These are phyloP conservation scores for Candida ovalis DNA, from an alignment of 805 yeast genomes.

Conservation along the genomic window DNA sequence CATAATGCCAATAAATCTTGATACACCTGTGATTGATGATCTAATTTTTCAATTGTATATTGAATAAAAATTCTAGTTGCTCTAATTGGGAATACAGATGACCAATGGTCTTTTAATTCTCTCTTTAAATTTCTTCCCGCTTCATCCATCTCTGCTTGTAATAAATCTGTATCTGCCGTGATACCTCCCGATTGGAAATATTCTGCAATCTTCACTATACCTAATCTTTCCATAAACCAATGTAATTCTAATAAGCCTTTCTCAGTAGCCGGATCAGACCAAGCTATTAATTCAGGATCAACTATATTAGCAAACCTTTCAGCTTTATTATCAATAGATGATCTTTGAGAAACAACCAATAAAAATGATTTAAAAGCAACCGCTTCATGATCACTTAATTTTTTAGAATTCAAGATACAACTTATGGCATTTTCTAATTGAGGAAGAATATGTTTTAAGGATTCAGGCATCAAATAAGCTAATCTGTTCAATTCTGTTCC, in stretches of 20 bases:
- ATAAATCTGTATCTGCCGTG: constrained; percentile 66
- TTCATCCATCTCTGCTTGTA: constrained; percentile 85
- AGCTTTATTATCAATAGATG: constrained; percentile 62
- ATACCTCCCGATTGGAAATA: constrained; percentile 84
- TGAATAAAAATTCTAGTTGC: constrained; percentile 94
- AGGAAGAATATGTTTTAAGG: constrained; percentile 72
- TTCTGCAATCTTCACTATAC: constrained; percentile 88
- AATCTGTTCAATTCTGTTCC: constrained; percentile 93
- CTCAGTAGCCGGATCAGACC: constrained; percentile 90
- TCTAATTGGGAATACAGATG: constrained; percentile 88
- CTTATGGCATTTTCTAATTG: constrained; percentile 83
- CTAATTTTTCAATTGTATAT: constrained; percentile 88
- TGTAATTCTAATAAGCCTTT: constrained; percentile 86
- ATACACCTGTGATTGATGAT: constrained; percentile 74
- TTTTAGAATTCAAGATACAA: constrained; percentile 59
- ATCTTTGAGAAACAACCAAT: constrained; percentile 85
- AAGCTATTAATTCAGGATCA: constrained; percentile 86
- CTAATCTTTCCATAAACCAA: constrained; percentile 98
- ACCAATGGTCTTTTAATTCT: constrained; percentile 86
- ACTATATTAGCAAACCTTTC: constrained; percentile 83
- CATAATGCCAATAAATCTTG: constrained; percentile 68
- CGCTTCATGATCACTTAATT: constrained; percentile 83
- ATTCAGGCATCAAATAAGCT: constrained; percentile 93
- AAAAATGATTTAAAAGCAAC: constrained; percentile 92
- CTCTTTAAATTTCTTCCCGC: constrained; percentile 73